phyloP scores from a whole-genome alignment of 805 yeast species.

The Ogataea kodamae region DNA sequence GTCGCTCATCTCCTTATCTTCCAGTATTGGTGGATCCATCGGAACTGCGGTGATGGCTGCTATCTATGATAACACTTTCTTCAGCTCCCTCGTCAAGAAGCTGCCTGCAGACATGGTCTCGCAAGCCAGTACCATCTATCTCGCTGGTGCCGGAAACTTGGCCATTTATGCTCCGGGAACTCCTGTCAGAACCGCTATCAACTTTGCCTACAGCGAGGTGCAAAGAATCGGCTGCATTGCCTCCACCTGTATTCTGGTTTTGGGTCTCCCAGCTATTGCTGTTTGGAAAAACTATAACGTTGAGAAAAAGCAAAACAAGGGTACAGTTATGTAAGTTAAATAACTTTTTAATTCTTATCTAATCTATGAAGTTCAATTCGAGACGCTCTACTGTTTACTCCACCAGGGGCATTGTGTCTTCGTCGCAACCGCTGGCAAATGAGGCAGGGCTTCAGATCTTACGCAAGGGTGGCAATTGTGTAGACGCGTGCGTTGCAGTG shows the following conservation, averaged over 20 bases:
- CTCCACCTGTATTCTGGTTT: slow-evolving; percentile 24
- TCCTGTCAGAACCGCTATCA: slow-evolving; percentile 26
- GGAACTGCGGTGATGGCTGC: slow-evolving; percentile 41
- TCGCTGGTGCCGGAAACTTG: slow-evolving; percentile 26
- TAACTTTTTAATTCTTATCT: slow-evolving; percentile 1
- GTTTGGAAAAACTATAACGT: slow-evolving; percentile 31
- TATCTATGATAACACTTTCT: slow-evolving; percentile 34
- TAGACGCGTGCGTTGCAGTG: slow-evolving; percentile 61
- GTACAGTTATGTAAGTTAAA: slow-evolving; percentile 28
- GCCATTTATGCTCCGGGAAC: slow-evolving; percentile 25
- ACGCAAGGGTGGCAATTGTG: slow-evolving; percentile 69
- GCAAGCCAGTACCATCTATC: slow-evolving; percentile 15
- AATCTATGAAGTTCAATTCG: slow-evolving; percentile 34
- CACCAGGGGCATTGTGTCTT: slow-evolving; percentile 66
- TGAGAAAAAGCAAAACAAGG: slow-evolving; percentile 22
- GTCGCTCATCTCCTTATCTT: slow-evolving; percentile 34
- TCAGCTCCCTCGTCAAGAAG: slow-evolving; percentile 19
- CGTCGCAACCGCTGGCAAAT: slow-evolving; percentile 74
- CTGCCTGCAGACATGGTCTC: slow-evolving; percentile 28
- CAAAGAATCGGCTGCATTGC: slow-evolving; percentile 27
- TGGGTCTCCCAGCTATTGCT: slow-evolving; percentile 24
- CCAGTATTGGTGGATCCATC: slow-evolving; percentile 37
- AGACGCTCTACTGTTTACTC: slow-evolving; percentile 75
- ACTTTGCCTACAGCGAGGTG: slow-evolving; percentile 27
- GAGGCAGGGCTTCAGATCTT: slow-evolving; percentile 68